A percentile compares a stretch with the other conserved stretches of the same genome.
Conservation (phyloP, 139 green algal species). For the Coelastrella sp. region DNA sequence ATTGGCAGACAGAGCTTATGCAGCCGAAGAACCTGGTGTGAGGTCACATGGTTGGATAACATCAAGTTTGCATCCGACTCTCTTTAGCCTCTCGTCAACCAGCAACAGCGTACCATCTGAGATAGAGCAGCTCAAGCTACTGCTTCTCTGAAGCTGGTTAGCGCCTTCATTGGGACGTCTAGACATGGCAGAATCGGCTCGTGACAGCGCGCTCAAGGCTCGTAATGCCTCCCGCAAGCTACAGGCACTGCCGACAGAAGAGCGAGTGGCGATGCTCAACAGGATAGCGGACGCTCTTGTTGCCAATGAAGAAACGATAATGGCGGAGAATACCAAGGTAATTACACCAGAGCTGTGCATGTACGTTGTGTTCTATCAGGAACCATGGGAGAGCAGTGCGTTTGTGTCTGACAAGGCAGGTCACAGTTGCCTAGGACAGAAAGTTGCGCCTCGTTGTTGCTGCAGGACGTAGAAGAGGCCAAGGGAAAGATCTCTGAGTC, state of each 20-base stretch:
- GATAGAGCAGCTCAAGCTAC: no score
- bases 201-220: conserved; percentile 70
- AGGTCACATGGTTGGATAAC: no score
- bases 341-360: neutral
- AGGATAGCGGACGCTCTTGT: conserved; percentile 86
- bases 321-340: conserved; percentile 83
- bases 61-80: no score
- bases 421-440: no score
- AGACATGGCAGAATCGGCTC: neutral
- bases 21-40: no score
- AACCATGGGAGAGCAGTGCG: neutral
- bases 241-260: conserved; percentile 77
- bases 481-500: conserved; percentile 72
- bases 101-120: no score
- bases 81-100: no score
- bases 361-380: neutral
- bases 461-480: conserved; percentile 50
- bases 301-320: conserved; percentile 79
- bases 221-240: conserved; percentile 83
- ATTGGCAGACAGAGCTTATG: no score
- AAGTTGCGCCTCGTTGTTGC: no score
- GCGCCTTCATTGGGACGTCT: neutral
- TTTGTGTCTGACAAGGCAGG: neutral
- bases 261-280: conserved; percentile 79
- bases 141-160: neutral